These are phyloP conservation scores for Sanguinoderma infundibulare DNA, from an alignment of 1,284 basidiomycete genomes.

Conservation along the genomic window DNA sequence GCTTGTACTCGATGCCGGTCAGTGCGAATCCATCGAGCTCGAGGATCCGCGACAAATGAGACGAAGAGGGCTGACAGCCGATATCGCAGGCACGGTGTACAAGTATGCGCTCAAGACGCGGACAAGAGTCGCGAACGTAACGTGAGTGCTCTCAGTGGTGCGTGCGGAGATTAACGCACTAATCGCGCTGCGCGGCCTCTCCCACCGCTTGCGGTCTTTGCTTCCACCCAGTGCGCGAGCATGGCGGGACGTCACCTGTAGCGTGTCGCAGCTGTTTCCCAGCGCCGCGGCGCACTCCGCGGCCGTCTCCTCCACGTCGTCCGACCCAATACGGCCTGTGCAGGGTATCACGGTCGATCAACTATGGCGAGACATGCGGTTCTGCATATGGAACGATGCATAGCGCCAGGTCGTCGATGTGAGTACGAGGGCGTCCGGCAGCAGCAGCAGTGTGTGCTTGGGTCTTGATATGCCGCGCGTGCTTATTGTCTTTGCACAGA, in stretches of 20 bases:
- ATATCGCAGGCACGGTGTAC: conserved; percentile 55
- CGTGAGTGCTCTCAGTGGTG: conserved; percentile 47
- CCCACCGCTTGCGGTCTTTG: conserved; percentile 1
- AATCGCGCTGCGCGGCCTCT: conserved; percentile 1
- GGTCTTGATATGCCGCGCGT: conserved; percentile 3
- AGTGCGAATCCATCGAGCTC: background rate
- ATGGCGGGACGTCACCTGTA: conserved; percentile 67
- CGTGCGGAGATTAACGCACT: conserved; percentile 6
- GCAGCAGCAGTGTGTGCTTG: background rate
- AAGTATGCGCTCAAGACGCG: conserved; percentile 69
- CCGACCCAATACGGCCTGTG: conserved; percentile 38
- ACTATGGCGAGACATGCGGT: conserved; percentile 68
- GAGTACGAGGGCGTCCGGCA: conserved; percentile 1
- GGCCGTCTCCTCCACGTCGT: conserved; percentile 33
- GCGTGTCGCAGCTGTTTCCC: conserved; percentile 63
- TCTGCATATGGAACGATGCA: conserved; percentile 56
- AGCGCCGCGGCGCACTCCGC: conserved; percentile 38
- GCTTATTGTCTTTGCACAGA: conserved; percentile 25
- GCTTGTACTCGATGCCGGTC: conserved; percentile 63
- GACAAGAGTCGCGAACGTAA: conserved; percentile 69
- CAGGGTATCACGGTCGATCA: conserved; percentile 67
- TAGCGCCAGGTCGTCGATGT: conserved; percentile 25
- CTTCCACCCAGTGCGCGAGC: conserved; percentile 54
- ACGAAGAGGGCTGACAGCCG: conserved; percentile 10
- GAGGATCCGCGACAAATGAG: background rate